Evolutionary conservation across 192 early-diverging fungal species (phyloP).

Genomic region (Coemansia sp.): DNA sequence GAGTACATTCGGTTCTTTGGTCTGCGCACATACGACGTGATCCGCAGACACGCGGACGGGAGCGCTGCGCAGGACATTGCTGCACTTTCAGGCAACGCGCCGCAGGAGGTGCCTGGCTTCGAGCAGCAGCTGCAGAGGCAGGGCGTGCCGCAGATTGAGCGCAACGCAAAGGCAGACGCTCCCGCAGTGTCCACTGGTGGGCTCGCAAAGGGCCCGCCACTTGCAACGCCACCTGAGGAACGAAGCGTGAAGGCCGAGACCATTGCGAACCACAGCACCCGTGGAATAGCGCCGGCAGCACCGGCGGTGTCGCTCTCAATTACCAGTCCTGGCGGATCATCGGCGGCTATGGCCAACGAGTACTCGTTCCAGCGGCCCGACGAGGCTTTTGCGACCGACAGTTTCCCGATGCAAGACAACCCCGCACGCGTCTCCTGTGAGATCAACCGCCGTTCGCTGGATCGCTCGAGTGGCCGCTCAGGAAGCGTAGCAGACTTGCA

Average conservation of each 20-base stretch:
- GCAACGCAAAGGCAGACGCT: background rate
- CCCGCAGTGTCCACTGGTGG: background rate
- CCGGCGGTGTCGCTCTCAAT: slow-evolving; percentile 29
- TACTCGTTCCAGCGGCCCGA: slow-evolving; percentile 50
- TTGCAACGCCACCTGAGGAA: slow-evolving; percentile 1
- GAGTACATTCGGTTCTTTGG: slow-evolving; percentile 74
- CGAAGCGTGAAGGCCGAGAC: background rate
- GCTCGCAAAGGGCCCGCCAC: background rate
- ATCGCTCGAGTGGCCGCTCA: slow-evolving; percentile 4
- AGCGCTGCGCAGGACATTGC: slow-evolving; percentile 25
- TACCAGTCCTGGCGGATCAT: background rate
- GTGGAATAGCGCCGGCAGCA: background rate
- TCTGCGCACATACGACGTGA: slow-evolving; percentile 72
- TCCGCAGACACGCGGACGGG: slow-evolving; percentile 50
- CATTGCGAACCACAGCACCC: slow-evolving; percentile 1
- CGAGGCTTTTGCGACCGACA: slow-evolving; percentile 43
- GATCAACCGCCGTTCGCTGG: slow-evolving; percentile 34
- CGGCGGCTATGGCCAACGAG: slow-evolving; percentile 12
- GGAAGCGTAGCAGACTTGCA: background rate
- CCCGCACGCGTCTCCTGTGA: slow-evolving; percentile 24
- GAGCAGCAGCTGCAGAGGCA: slow-evolving; percentile 26
- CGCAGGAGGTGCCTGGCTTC: slow-evolving; percentile 36
- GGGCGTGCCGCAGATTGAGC: slow-evolving; percentile 32
- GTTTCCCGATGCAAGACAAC: slow-evolving; percentile 49
- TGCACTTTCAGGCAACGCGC: slow-evolving; percentile 36